Evolutionary conservation across 345 rosid genomes (phyloP).

Genomic region (Aquilaria yunnanensis): DNA sequence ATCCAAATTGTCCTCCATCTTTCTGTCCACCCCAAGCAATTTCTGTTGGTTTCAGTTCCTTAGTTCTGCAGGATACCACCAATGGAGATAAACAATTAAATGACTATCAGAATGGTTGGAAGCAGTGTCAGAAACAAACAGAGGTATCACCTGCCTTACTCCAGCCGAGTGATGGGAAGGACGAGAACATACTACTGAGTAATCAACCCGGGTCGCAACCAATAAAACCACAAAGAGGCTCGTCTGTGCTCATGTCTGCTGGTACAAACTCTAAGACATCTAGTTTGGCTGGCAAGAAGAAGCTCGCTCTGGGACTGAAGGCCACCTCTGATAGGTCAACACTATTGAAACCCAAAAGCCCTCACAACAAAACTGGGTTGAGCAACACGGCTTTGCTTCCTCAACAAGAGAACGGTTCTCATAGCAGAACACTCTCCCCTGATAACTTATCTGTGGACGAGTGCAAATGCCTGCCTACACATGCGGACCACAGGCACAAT

Average conservation of each 20-base stretch:
- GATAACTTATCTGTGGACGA: constrained; percentile 2
- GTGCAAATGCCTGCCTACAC: constrained; percentile 3
- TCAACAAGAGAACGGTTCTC: constrained; percentile 12
- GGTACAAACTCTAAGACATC: constrained; percentile 18
- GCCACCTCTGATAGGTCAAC: constrained; percentile 14
- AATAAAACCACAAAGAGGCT: constrained; percentile 6
- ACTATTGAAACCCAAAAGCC: constrained; percentile 14
- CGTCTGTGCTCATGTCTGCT: not conserved
- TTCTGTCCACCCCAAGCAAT: not conserved
- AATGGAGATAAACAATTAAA: constrained; percentile 1
- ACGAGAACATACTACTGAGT: constrained; percentile 2
- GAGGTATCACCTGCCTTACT: not conserved
- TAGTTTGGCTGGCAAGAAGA: constrained; percentile 17
- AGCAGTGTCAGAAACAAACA: constrained; percentile 5
- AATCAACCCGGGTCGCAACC: constrained; percentile 1
- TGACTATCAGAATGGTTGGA: constrained; percentile 6
- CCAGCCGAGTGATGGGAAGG: constrained; percentile 11
- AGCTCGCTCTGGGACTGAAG: constrained; percentile 39
- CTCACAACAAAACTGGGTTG: constrained; percentile 15
- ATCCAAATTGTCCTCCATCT: constrained; percentile 15
- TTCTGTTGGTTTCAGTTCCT: constrained; percentile 5
- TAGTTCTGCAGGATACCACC: not conserved
- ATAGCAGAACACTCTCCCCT: not conserved
- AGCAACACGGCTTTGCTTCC: constrained; percentile 27
- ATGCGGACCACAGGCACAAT: not conserved